Base-by-base conservation (phyloP, 768 basidiomycete species). In the Butyriboletus loyo region DNA sequence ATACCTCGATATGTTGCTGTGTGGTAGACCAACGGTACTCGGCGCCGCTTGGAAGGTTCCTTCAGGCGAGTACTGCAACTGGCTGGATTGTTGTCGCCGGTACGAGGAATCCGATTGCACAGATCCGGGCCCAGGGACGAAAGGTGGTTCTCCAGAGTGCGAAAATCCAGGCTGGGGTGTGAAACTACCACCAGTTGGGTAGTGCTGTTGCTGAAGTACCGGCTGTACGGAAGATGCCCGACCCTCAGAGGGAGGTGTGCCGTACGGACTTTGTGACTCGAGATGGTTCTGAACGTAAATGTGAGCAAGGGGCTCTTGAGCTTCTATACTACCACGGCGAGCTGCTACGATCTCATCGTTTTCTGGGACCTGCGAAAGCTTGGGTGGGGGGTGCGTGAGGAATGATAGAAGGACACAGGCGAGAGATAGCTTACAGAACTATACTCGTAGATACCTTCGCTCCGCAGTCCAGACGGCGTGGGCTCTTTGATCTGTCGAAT, bases 281-380 rank as follows among this genome's bases (percentile, higher is more conserved):
- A 57, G 46, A 7, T 30, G 53, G 41, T 43, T 54, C 43, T 54
- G 66, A 17, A 64, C 59, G 35, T 61, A 65, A 24, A 68, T 54
- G 2, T 65, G 60, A 3, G 67, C 54, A 7, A 67, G 42, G 0
- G 58, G 32, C 17, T 68, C 61, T 19, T 49, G 60, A 0, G 49
- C 35, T 6, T 62, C 61, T 32, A 69, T 59, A 17, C 68, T 69
- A 11, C 56, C 60, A 4, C 69, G 70, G 14, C 69, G 66, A 1
- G 57, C 58, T 9, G 44, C 27, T 4, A 30, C 31, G 2, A 69
- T 53, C 30, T 68, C 67, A 2, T 55, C 60, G 8, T 51, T 61
- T 44, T 57, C 58, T 2, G 61, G 68, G 5, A 58, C 60, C 52
- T 62, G 66, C 9, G 59, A 51, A 21, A 59, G 61, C 64, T 58